These are phyloP conservation scores for Nannochloris sp. DNA, from an alignment of 139 green algal species.

Conservation along the genomic window DNA sequence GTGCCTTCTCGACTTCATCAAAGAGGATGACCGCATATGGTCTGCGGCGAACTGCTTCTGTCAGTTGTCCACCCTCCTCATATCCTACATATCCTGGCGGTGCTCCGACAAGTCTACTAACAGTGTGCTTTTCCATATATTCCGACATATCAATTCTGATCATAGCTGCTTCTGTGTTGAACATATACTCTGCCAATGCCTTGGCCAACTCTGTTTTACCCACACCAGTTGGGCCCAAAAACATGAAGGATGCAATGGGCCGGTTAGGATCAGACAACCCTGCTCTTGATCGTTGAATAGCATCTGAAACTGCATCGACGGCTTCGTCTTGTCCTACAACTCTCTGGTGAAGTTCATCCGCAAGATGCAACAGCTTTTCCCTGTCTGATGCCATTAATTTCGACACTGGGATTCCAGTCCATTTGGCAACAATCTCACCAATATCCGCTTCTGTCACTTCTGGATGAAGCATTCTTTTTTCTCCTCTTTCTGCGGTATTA, in stretches of 20 bases:
- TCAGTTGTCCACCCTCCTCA: conserved; percentile 94
- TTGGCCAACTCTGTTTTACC: conserved; percentile 99
- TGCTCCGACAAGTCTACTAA: conserved; percentile 77
- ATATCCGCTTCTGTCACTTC: conserved; percentile 96
- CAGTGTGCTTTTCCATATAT: conserved; percentile 92
- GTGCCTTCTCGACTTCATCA: conserved; percentile 73
- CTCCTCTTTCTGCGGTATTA: conserved; percentile 9
- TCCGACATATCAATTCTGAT: conserved; percentile 97
- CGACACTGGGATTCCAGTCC: conserved; percentile 85
- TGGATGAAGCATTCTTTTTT: conserved; percentile 77
- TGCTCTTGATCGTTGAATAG: conserved; percentile 86
- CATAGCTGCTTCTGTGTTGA: conserved; percentile 43
- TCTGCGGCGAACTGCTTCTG: conserved; percentile 65
- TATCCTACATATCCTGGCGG: conserved; percentile 94
- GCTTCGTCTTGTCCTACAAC: conserved; percentile 84
- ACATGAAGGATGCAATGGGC: conserved; percentile 97
- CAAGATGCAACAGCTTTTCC: conserved; percentile 89
- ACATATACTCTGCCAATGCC: conserved; percentile 70
- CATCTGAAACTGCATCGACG: conserved; percentile 77
- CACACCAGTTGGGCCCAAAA: conserved; percentile 94
- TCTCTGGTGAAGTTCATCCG: conserved; percentile 81
- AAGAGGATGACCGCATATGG: conserved; percentile 48
- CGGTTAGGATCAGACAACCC: conserved; percentile 86
- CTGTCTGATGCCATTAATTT: conserved; percentile 71
- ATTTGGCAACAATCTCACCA: conserved; percentile 85